phyloP scores from a whole-genome alignment of 805 yeast genomes.

The Starmerella scarabaei region DNA sequence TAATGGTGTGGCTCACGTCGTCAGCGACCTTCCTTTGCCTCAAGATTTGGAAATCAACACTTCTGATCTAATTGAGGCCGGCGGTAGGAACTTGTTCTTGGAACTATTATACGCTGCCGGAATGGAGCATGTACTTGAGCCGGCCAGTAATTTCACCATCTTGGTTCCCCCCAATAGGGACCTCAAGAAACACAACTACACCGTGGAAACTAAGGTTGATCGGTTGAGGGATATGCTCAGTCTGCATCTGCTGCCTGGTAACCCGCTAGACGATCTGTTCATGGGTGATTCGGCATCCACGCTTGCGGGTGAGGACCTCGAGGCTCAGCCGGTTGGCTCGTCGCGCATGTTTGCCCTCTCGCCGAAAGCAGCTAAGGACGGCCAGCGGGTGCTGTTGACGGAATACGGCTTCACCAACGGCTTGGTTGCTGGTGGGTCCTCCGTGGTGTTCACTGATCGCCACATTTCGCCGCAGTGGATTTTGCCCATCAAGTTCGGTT shows the following conservation, averaged over 20 bases:
- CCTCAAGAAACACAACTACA: conserved; percentile 39
- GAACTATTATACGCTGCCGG: conserved; percentile 31
- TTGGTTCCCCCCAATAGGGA: conserved; percentile 58
- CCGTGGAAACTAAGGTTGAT: conserved; percentile 28
- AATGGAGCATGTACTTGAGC: conserved; percentile 29
- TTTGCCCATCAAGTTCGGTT: conserved; percentile 25
- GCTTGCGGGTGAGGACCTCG: conserved; percentile 21
- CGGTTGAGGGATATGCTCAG: conserved; percentile 34
- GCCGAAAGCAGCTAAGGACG: conserved; percentile 19
- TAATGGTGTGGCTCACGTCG: conserved; percentile 75
- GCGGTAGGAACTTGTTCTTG: conserved; percentile 36
- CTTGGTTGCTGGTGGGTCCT: conserved; percentile 15
- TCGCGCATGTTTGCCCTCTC: conserved; percentile 11
- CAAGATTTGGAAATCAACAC: conserved; percentile 39
- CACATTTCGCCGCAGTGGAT: conserved; percentile 28
- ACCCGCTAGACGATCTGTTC: conserved; percentile 27
- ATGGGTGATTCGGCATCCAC: conserved; percentile 21
- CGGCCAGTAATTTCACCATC: conserved; percentile 41
- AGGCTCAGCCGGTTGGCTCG: conserved; percentile 19
- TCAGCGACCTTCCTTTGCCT: conserved; percentile 47
- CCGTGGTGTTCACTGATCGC: conserved; percentile 26
- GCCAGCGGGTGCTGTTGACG: conserved; percentile 22
- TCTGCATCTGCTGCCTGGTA: conserved; percentile 56
- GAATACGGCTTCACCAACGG: conserved; percentile 20
- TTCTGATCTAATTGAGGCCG: conserved; percentile 42